Base-by-base conservation (phyloP, 169 alveolate species). In the Toxoplasma gondii region DNA sequence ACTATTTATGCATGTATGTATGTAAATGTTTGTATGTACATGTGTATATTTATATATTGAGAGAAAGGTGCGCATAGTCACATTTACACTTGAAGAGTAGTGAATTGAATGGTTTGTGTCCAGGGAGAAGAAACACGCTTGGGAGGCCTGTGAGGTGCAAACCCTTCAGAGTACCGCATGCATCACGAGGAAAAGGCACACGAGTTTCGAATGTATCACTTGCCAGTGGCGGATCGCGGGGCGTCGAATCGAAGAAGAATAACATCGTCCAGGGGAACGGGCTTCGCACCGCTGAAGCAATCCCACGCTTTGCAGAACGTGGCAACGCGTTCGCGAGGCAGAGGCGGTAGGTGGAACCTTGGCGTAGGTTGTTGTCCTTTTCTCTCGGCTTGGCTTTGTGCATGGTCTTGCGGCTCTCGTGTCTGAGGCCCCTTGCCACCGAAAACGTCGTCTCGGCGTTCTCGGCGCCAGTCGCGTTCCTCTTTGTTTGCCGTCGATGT, bases 241-340 rank as follows among this genome's bases (percentile, higher is more conserved):
- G 67, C 90, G 90, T 43, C 67, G 64, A 82, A 82, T 22, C 90
- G 90, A 17, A 82, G 90, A 29, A 82, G 44, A 24, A 82, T 19
- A 24, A 44, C 90, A 44, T 82, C 90, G 34, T 82, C 90, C 17
- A 82, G 64, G 19, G 90, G 90, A 12, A 82, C 90, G 0, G 90
- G 90, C 36, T 36, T 16, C 36, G 17, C 7, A 38, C 44, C 54
- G 4, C 41, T 29, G 12, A 82, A 82, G 90, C 90, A 82, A 31
- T 82, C 90, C 90, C 90, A 82, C 12, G 90, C 90, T 22, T 39
- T 44, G 36, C 29, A 38, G 90, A 82, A 82, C 22, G 90, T 82
- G 4, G 90, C 90, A 2, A 43, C 64, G 1, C 90, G 90, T 38
- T 82, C 90, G 31, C 31, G 44, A 39, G 90, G 90, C n/a, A 82